Evolutionary conservation across 1,284 basidiomycete species (phyloP).

Genomic region (Thecaphora thlaspeos): DNA sequence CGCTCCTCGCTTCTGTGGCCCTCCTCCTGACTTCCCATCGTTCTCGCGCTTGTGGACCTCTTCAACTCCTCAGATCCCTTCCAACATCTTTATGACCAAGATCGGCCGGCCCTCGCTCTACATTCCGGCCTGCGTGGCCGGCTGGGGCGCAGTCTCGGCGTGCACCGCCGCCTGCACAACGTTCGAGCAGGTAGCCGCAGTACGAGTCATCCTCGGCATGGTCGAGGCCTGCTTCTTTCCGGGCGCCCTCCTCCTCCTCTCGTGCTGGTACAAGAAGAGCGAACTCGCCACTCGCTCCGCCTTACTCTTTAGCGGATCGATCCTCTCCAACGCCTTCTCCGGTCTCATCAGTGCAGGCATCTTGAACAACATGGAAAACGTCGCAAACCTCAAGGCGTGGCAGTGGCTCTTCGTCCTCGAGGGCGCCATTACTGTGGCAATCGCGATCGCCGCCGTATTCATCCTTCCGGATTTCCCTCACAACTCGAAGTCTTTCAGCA

Average conservation of each 20-base stretch:
- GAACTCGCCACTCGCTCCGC: conserved; percentile 57
- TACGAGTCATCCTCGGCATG: conserved; percentile 57
- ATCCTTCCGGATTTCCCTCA: conserved; percentile 42
- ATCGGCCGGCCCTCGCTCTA: conserved; percentile 50
- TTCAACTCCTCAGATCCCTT: too few species aligned
- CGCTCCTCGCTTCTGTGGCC: too few species aligned
- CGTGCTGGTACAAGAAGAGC: conserved; percentile 56
- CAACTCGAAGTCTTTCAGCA: conserved; percentile 33
- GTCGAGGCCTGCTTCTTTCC: conserved; percentile 41
- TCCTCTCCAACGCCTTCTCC: conserved; percentile 46
- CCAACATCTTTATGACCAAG: conserved; percentile 54
- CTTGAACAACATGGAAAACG: conserved; percentile 25
- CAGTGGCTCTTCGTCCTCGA: conserved; percentile 52
- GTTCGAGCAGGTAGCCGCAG: conserved; percentile 41
- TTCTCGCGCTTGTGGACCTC: too few species aligned
- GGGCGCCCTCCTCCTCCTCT: conserved; percentile 57
- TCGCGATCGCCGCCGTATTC: conserved; percentile 20
- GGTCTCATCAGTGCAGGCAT: conserved; percentile 43
- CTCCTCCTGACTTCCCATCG: too few species aligned
- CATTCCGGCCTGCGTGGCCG: conserved; percentile 34
- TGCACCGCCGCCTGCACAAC: conserved; percentile 50
- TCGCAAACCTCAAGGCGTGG: conserved; percentile 24
- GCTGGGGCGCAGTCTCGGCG: conserved; percentile 46
- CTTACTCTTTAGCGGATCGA: conserved; percentile 50
- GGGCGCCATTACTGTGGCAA: conserved; percentile 24